Base-by-base conservation (phyloP, 1,139 yeast species). In the Kodamaea fungicola region DNA sequence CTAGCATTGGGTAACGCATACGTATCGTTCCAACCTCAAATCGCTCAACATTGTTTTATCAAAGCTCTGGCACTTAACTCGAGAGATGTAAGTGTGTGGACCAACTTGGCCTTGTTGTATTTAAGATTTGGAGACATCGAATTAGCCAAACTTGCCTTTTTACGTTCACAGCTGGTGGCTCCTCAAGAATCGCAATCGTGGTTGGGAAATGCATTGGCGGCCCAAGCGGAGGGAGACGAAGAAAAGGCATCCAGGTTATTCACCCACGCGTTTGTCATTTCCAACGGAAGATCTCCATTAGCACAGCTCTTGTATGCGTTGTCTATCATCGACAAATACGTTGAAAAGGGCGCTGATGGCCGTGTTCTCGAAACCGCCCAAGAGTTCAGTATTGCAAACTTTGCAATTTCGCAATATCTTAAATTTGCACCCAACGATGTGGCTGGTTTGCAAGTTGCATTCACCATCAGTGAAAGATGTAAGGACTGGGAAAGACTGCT, bases 11-110 rank as follows among this genome's bases (percentile, higher is more conserved):
- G 97, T 8, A 74, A 83, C 45, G 81, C 87, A 0, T 70, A 69
- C 35, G 71, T 81, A 33, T 63, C 77, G 2, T 57, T 67, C 4
- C 83, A 80, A 48, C 82, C 92, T 0, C 74, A 75, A 37, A 84
- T 88, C 6, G 71, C 97, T 0, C 99, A 92, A 57, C 98, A 92
- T 60, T 88, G 97, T 56, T 87, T 85, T 50, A 85, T 94, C 47
- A 83, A 87, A 45, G 92, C 97, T 0, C 64, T 81, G 2, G 71
- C 87, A 0, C 61, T 88, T 31, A 83, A 85, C 37, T 76, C 85
- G 3, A 76, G 79, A 40, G 87, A 86, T 45, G 76, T 83, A 1
- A 64, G 64, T 16, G 74, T 83, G 6, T 92, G 97, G 97, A 74
- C 81, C 12, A 87, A 88, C 49, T 65, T 92, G 42, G 97, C 96